These are phyloP conservation scores for Penicillium samsonianum DNA, from an alignment of 495 filamentous ascomycete genomes.

Conservation along the genomic window DNA sequence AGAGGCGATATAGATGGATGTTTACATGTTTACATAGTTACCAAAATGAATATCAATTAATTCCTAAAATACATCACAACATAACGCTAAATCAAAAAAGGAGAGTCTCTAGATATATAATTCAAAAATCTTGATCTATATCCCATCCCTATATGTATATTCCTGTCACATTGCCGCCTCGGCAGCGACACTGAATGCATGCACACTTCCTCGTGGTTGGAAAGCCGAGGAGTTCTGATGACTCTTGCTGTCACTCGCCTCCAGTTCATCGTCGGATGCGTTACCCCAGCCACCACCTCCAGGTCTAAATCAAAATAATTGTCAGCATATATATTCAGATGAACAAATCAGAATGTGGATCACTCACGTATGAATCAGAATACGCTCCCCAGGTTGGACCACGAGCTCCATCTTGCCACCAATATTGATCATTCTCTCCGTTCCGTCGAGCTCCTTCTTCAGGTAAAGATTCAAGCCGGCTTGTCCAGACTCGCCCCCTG, in stretches of 20 bases:
- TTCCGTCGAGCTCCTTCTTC: conserved; percentile 23
- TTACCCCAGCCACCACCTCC: conserved; percentile 29
- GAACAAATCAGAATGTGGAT: not conserved
- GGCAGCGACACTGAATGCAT: conserved; percentile 19
- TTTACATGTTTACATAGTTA: too few species aligned
- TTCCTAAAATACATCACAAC: too few species aligned
- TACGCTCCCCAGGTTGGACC: conserved; percentile 23
- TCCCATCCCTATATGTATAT: too few species aligned
- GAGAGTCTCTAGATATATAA: too few species aligned
- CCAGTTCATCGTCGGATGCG: conserved; percentile 5
- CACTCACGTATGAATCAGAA: conserved; percentile 27
- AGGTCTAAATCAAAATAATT: conserved; percentile 15
- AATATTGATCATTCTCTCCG: conserved; percentile 24
- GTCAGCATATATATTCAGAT: conserved; percentile 2
- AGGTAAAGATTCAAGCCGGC: conserved; percentile 26
- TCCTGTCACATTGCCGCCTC: conserved; percentile 13
- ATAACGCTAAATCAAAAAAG: too few species aligned
- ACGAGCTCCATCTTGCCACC: conserved; percentile 30
- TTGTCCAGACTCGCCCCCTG: conserved; percentile 56
- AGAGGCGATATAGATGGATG: too few species aligned
- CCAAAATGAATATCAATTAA: too few species aligned
- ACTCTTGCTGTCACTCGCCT: not conserved
- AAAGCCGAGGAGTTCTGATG: conserved; percentile 6
- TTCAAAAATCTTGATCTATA: too few species aligned
- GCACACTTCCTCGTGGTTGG: conserved; percentile 23